Evolutionary conservation across 176 grass and related monocot genomes (phyloP).

Genomic region (Tuctoria greenei): DNA sequence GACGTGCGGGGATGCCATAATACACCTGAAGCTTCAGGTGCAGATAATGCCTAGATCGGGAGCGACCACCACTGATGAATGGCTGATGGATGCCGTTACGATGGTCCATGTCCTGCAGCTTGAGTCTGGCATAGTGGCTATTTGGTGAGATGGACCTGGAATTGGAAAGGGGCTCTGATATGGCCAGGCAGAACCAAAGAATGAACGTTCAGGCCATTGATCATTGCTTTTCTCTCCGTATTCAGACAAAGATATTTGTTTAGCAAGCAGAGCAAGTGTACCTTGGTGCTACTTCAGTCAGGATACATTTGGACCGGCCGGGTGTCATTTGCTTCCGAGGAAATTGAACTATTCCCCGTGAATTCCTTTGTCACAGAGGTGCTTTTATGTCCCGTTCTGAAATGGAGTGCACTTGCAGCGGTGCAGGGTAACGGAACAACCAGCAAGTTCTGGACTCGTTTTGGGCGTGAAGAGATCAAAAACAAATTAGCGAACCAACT

Average conservation of each 20-base stretch:
- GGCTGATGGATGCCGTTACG: slow-evolving; percentile 9
- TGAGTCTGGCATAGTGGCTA: slow-evolving; percentile 25
- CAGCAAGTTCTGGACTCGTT: too few species aligned
- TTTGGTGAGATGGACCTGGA: slow-evolving; percentile 45
- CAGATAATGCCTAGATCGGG: slow-evolving; percentile 31
- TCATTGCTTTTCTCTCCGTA: slow-evolving; percentile 5
- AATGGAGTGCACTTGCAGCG: not conserved
- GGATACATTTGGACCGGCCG: not conserved
- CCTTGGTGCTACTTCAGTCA: not conserved
- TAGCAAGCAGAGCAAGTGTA: not conserved
- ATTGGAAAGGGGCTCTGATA: slow-evolving; percentile 23
- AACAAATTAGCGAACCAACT: not conserved
- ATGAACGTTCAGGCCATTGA: too few species aligned
- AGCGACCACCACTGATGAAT: slow-evolving; percentile 26
- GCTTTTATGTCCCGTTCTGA: not conserved
- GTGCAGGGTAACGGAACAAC: too few species aligned
- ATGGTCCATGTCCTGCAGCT: slow-evolving; percentile 5
- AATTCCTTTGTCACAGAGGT: not conserved
- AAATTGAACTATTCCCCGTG: not conserved
- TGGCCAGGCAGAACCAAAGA: too few species aligned
- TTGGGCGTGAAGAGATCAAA: not conserved
- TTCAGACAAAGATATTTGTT: not conserved
- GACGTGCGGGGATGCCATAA: slow-evolving; percentile 1
- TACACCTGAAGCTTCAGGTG: slow-evolving; percentile 9
- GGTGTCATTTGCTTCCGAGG: not conserved